Evolutionary conservation across 345 rosid species (phyloP).

Genomic region (Durio zibethinus): DNA sequence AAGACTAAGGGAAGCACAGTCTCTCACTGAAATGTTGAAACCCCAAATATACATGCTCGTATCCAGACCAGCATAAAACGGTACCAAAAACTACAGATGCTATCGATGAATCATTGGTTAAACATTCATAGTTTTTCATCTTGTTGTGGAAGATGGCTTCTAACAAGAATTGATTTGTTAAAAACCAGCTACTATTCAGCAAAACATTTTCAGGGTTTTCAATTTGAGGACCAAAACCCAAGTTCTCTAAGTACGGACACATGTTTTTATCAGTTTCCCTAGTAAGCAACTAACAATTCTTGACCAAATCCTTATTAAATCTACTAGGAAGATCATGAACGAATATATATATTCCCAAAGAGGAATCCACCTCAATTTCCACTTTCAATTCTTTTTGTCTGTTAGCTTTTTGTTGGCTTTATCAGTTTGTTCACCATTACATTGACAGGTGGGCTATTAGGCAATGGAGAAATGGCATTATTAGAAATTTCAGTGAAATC

Average conservation of each 20-base stretch:
- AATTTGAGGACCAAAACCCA: conserved; percentile 50
- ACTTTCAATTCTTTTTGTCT: not conserved
- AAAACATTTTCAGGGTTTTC: conserved; percentile 22
- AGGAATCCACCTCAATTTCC: conserved; percentile 29
- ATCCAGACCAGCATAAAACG: too few relatives aligned
- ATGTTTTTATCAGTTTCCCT: conserved; percentile 47
- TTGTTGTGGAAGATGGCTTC: too few relatives aligned
- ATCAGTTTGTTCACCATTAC: conserved; percentile 1
- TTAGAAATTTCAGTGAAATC: conserved; percentile 9
- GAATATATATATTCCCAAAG: conserved; percentile 54
- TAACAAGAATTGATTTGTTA: too few relatives aligned
- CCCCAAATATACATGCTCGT: too few relatives aligned
- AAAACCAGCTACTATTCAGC: too few relatives aligned
- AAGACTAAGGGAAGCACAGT: conserved; percentile 33
- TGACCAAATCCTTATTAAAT: conserved; percentile 49
- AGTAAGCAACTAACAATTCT: conserved; percentile 43
- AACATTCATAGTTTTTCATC: too few relatives aligned
- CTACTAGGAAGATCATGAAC: conserved; percentile 47
- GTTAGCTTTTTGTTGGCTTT: not conserved
- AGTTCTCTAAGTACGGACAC: conserved; percentile 54
- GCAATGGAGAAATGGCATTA: conserved; percentile 24
- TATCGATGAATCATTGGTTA: too few relatives aligned
- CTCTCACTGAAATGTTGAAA: conserved; percentile 19
- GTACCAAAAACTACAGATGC: too few relatives aligned
- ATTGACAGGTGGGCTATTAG: conserved; percentile 17